These are phyloP conservation scores for Salvia hispanica DNA, from an alignment of 257 asterid genomes.

Conservation along the genomic window DNA sequence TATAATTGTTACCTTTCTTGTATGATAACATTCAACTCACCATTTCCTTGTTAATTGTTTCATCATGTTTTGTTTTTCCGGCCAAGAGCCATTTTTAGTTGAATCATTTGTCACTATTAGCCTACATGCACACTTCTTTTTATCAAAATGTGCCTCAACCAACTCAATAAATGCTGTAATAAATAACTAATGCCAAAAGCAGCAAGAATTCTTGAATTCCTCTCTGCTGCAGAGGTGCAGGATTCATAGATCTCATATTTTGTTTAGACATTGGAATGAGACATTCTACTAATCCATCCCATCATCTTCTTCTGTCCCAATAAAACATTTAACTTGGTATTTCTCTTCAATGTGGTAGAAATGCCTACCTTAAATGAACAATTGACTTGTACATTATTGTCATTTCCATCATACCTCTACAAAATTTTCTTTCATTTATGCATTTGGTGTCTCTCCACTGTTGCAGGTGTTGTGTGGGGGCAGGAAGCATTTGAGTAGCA, in stretches of 20 bases:
- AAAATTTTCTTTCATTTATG: conserved; percentile 29
- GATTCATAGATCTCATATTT: not conserved
- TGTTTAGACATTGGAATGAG: conserved; percentile 6
- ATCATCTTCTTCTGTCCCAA: not conserved
- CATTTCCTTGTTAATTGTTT: not conserved
- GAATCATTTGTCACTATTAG: not conserved
- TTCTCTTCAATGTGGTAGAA: conserved; percentile 1
- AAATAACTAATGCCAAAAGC: not conserved
- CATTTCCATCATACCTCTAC: conserved; percentile 37
- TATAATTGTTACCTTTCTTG: conserved; percentile 9
- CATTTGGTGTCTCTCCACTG: conserved; percentile 38
- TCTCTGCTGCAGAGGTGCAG: not conserved
- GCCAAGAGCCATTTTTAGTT: not conserved
- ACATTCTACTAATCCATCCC: not conserved
- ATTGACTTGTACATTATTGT: conserved; percentile 27
- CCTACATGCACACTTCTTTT: not conserved
- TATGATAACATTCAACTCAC: conserved; percentile 7
- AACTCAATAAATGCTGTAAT: conserved; percentile 12
- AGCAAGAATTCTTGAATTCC: conserved; percentile 16
- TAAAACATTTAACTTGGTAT: conserved; percentile 13
- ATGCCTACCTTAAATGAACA: not conserved
- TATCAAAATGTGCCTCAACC: not conserved
- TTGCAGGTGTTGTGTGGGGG: conserved; percentile 54
- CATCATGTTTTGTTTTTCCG: not conserved
- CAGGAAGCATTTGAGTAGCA: conserved; percentile 41